Base-by-base conservation (phyloP, 805 yeast species). In the Ogataea siamensis region DNA sequence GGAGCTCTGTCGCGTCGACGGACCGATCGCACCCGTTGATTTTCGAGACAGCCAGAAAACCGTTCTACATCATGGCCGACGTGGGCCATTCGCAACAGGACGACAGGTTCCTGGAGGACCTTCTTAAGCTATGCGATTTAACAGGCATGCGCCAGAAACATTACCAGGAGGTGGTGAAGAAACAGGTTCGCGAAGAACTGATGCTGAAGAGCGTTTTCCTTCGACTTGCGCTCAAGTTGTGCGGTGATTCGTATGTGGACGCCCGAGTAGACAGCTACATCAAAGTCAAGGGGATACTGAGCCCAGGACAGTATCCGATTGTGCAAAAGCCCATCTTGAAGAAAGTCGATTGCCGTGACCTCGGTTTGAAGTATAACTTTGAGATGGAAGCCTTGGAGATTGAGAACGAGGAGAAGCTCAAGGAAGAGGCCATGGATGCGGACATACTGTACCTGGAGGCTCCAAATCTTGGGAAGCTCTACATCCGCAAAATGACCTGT, bases 1-100 rank as follows among this genome's bases (percentile, higher is more conserved):
- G 57, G 55, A 37, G 42, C 15, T 31, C 39, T 12, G 43, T 54
- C 25, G 54, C 55, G 11, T 49, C 53, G 5, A 45, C 47, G 7
- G 34, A 39, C n/a, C 39, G 48, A 14, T 46, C 53, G 4, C 57
- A 54, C 35, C 57, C 60, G 6, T 36, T 51, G 19, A 48, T 54
- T n/a, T 55, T 49, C 40, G 55, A 54, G 31, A 33, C 47, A 2
- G 32, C 35, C 13, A n/a, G 32, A 8, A 23, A 31, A 14, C 54
- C 57, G 10, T 27, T 39, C 21, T 47, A 53, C 26, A 42, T 49
- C 17, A 39, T 40, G 35, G 19, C 43, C 8, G 47, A 45, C 14
- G 34, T 34, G 20, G 27, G n/a, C 5, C 39, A 40, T n/a, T 37
- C 48, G 5, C 42, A 37, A 19, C 51, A 51, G 31, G 53, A 54